phyloP scores from a whole-genome alignment of 2,329 filamentous ascomycete species.

The Cordyceps fumosorosea region DNA sequence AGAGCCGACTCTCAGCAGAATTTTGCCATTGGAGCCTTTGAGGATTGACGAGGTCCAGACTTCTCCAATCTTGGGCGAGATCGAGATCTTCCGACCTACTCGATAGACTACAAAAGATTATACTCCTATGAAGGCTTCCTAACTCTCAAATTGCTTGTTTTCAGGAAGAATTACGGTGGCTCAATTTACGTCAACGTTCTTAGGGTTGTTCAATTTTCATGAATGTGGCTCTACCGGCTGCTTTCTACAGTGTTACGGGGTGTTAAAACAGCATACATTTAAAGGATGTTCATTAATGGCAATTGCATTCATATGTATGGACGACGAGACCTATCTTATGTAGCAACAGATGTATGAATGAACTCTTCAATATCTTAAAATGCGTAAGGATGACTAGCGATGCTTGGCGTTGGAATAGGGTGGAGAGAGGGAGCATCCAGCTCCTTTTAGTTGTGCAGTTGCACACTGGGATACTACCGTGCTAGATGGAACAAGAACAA shows the following conservation, averaged over 20 bases:
- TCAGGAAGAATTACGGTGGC: neutral
- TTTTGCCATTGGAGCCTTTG: slow-evolving; percentile 2
- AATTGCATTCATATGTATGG: neutral
- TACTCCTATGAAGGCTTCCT: too few species aligned
- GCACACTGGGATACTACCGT: too few species aligned
- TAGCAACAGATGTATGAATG: slow-evolving; percentile 6
- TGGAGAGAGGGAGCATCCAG: neutral
- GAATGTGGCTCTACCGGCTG: neutral
- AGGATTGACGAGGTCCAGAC: slow-evolving; percentile 3
- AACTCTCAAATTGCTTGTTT: too few species aligned
- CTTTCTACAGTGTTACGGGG: neutral
- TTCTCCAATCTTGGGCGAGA: slow-evolving; percentile 3
- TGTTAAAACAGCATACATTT: neutral
- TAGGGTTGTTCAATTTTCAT: neutral
- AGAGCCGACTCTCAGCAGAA: neutral
- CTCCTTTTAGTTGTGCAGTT: neutral
- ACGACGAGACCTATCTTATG: neutral
- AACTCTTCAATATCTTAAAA: neutral
- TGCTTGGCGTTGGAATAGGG: neutral
- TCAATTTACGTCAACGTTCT: neutral
- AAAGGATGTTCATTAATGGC: neutral
- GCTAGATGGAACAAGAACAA: neutral
- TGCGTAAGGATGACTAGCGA: neutral
- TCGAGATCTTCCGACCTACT: neutral
- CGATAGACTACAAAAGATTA: neutral